phyloP scores from a whole-genome alignment of 257 asterid genomes.

The Anisodus acutangulus region DNA sequence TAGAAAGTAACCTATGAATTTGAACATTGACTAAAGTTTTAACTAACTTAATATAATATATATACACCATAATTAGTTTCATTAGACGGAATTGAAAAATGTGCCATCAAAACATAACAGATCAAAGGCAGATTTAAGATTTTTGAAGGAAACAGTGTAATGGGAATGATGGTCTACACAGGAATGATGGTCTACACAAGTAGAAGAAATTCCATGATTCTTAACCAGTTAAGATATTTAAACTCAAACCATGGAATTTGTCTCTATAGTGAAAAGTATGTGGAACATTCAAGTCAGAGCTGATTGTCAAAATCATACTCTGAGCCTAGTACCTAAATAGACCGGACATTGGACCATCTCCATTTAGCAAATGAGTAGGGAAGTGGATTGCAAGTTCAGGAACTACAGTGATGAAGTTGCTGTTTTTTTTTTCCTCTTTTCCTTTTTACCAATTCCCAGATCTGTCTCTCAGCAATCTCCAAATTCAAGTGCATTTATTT shows the following conservation, averaged over 20 bases:
- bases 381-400: not conserved
- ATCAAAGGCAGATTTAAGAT: not conserved
- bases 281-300: not conserved
- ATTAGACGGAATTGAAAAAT: not conserved
- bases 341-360: not conserved
- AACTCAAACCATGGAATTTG: not conserved
- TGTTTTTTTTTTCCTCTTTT: not conserved
- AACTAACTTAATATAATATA: not conserved
- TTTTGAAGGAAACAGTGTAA: not conserved
- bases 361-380: not conserved
- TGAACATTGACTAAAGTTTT: conserved; percentile 4
- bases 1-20: conserved; percentile 68
- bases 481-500: not conserved
- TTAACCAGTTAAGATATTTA: not conserved
- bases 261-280: not conserved
- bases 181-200: not conserved
- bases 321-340: not conserved
- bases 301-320: not conserved
- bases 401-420: not conserved
- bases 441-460: not conserved
- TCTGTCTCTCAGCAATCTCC: not conserved
- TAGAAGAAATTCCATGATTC: not conserved
- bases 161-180: not conserved
- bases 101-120: not conserved
- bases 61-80: not conserved